Base-by-base conservation (phyloP, 352 stramenopile species). In the Pythium chondricola region DNA sequence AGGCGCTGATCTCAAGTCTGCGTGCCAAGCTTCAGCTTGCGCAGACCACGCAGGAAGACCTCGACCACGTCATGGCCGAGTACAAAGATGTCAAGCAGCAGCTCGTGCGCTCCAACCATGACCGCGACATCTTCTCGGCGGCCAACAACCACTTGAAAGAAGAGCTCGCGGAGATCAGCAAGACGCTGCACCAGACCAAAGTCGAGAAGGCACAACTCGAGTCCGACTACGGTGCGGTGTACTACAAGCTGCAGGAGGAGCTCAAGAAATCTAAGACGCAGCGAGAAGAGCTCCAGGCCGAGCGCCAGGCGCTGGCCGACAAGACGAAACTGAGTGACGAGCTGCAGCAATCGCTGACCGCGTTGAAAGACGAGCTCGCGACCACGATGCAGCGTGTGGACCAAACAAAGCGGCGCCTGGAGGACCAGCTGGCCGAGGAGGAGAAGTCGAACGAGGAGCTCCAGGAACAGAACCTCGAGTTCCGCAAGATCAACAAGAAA, bases 61-160 rank as follows among this genome's bases (percentile, higher is more conserved):
- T 88, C 21, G 77, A 88, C 24, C 63, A 65, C 0, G 57, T 89
- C 33, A 52, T 55, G 27, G 60, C 26, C 53, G 77, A 89, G 53
- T 76, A 63, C 48, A 85, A 85, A 30, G 75, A 86, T 35, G 45
- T 74, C 30, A 83, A 80, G 52, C 66, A 85, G 60, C 65, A 86
- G 25, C 71, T 89, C 18, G 61, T 83, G 16, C 67, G 67, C 5
- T 83, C 74, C 5, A 83, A 85, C 52, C 71, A 90, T 48, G 75
- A 90, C 38, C 74, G 75, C 35, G 71, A 88, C 40, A 83, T 85
- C 27, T 85, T 84, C 22, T 86, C 71, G n/a, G 75, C 74, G 5
- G 83, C 74, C 0, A 87, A 88, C 43, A 84, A 84, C 48, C 71
- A 85, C 48, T 49, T 85, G 9, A 88, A 85, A n/a, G 75, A 90